Percentiles rank a stretch among this genome's conserved stretches.
phyloP scores from a whole-genome alignment of 192 early-diverging fungal genomes.

The Podila epigama region DNA sequence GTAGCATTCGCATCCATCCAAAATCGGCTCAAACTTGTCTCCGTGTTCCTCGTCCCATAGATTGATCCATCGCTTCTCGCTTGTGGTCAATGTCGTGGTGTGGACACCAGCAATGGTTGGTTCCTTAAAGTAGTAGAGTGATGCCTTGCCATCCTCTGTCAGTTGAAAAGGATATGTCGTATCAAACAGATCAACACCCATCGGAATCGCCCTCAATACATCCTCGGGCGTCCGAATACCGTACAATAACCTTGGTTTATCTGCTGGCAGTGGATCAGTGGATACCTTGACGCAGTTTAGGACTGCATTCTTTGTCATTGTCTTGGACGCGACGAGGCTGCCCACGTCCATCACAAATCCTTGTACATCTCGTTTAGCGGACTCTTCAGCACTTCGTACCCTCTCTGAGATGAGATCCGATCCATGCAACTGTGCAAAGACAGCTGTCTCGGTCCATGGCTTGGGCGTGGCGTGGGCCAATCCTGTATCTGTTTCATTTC shows the following conservation, averaged over 20 bases:
- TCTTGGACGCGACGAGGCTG: not conserved
- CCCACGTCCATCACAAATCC: conserved; percentile 26
- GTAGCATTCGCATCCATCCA: conserved; percentile 67
- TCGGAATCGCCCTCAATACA: conserved; percentile 53
- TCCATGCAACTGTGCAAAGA: conserved; percentile 60
- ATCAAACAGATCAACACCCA: conserved; percentile 79
- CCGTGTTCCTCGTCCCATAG: conserved; percentile 64
- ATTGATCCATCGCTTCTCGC: conserved; percentile 50
- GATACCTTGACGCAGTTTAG: conserved; percentile 55
- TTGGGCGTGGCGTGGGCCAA: not conserved
- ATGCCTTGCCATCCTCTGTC: conserved; percentile 73
- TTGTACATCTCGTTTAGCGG: conserved; percentile 46
- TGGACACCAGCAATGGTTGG: not conserved
- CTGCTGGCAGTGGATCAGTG: conserved; percentile 46
- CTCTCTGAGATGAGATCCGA: conserved; percentile 53
- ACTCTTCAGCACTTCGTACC: conserved; percentile 50
- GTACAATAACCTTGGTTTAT: conserved; percentile 63
- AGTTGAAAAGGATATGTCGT: conserved; percentile 68
- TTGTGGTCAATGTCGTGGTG: not conserved
- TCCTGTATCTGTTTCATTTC: no score
- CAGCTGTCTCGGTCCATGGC: conserved; percentile 23
- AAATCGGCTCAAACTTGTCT: conserved; percentile 67
- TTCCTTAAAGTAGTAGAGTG: conserved; percentile 58
- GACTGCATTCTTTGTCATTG: conserved; percentile 18
- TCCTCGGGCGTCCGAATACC: conserved; percentile 58